Base-by-base conservation (phyloP, 352 stramenopile genomes). In the Phytophthora kernoviae region DNA sequence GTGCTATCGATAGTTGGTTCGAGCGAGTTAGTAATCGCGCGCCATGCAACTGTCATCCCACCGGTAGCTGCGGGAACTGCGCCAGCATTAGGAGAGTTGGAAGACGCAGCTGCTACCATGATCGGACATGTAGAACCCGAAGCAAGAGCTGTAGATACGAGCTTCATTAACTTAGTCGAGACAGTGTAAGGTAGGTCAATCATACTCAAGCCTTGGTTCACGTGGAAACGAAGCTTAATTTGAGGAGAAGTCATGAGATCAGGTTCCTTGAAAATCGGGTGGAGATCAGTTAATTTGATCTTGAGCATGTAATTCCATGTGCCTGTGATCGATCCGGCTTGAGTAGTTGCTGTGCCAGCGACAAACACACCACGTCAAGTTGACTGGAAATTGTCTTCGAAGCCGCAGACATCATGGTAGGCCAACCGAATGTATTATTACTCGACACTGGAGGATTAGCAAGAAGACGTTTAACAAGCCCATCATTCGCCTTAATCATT, bases 251-350 rank as follows among this genome's bases (percentile, higher is more conserved):
- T 26, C 2, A 52, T 40, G 1, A 52, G 27, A n/a, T 52, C 44
- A 0, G 40, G 26, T 10, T 52, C 27, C 8, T 52, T 39, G 10
- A 39, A 52, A 4, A 52, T 30, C 0, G 44, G 44, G 15, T 52
- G 44, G 10, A 52, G 26, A 41, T 52, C 44, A 2, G 9, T 22
- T 1, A 52, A 15, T 1, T 17, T 15, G 24, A 52, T 52, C 14
- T 52, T 52, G 6, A 52, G 26, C 26, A 52, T 41, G n/a, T 40
- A 40, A 17, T 52, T 14, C 43, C 43, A 50, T 12, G 43, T 39
- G 11, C 43, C 43, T 11, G 24, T 14, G 22, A 50, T 50, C 0
- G 9, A 1, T 5, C 22, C 11, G 11, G 22, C 43, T 7, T 3
- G 3, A 30, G 24, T 6, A 14, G 43, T 21, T 11, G 43, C 9